These are phyloP conservation scores for Russula brevipes DNA, from an alignment of 768 basidiomycete species.

Conservation along the genomic window DNA sequence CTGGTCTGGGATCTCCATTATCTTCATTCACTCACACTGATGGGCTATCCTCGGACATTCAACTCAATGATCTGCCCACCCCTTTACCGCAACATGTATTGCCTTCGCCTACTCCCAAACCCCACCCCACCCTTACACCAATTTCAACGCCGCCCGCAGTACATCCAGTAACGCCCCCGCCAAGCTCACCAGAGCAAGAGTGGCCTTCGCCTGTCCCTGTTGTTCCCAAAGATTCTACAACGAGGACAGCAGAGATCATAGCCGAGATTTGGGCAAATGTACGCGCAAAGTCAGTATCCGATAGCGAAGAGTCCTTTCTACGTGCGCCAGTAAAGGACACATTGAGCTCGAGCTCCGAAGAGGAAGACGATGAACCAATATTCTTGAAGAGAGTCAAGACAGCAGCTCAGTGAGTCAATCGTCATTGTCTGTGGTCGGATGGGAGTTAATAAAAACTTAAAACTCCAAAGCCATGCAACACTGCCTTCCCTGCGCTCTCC, in stretches of 20 bases:
- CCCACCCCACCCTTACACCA: not conserved
- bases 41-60: not conserved
- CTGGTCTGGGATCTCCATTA: conserved; percentile 5
- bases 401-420: conserved; percentile 1
- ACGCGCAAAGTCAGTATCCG: conserved; percentile 38
- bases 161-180: conserved; percentile 30
- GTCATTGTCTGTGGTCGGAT: not conserved
- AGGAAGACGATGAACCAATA: conserved; percentile 20
- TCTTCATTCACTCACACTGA: conserved; percentile 16
- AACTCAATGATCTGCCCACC: not conserved
- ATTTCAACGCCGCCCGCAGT: conserved; percentile 1
- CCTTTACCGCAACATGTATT: not conserved
- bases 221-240: conserved; percentile 30
- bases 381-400: conserved; percentile 16
- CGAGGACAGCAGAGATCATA: conserved; percentile 55
- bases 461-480: not conserved
- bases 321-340: conserved; percentile 28
- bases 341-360: conserved; percentile 25
- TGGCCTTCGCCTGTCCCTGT: conserved; percentile 32
- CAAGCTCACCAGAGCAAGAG: conserved; percentile 22
- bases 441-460: not conserved
- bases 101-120: conserved; percentile 9
- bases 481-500: too few relatives aligned
- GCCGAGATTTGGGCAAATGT: conserved; percentile 62
- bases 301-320: conserved; percentile 35